Percentiles rank a stretch among this genome's conserved stretches.
Evolutionary conservation across 805 yeast species (phyloP).

Genomic region (Wickerhamia fluorescens): DNA sequence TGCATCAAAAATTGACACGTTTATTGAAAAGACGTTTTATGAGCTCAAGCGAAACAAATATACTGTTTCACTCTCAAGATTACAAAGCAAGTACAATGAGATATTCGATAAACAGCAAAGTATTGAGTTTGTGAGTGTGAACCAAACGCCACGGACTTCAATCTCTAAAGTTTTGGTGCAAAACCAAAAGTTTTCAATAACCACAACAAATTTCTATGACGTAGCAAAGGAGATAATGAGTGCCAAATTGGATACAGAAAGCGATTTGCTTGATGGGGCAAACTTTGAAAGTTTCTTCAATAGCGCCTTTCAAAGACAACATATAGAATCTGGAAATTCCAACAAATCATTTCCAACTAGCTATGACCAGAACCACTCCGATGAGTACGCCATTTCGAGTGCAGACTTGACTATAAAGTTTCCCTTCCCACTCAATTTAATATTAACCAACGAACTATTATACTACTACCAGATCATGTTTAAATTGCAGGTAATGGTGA

Average conservation of each 20-base stretch:
- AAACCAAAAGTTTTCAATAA: constrained; percentile 31
- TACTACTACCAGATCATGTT: constrained; percentile 76
- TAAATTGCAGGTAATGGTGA: constrained; percentile 60
- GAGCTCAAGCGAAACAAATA: constrained; percentile 45
- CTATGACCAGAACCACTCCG: constrained; percentile 8
- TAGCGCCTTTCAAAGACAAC: constrained; percentile 9
- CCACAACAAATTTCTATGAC: constrained; percentile 38
- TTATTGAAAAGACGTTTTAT: constrained; percentile 41
- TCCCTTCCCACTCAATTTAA: constrained; percentile 82
- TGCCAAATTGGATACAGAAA: constrained; percentile 29
- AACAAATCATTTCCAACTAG: not conserved
- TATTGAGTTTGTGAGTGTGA: constrained; percentile 33
- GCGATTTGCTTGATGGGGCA: constrained; percentile 26
- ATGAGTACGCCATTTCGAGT: constrained; percentile 40
- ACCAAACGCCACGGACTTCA: constrained; percentile 34
- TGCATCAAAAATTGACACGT: constrained; percentile 44
- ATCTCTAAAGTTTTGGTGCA: constrained; percentile 65
- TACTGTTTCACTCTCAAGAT: constrained; percentile 21
- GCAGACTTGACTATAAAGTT: constrained; percentile 52
- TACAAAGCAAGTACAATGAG: constrained; percentile 19
- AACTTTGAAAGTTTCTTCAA: constrained; percentile 39
- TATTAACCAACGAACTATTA: constrained; percentile 62
- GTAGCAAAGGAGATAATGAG: constrained; percentile 43
- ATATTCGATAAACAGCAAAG: constrained; percentile 3
- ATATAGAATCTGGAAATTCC: constrained; percentile 4